phyloP scores from a whole-genome alignment of 1,284 basidiomycete genomes.

The Peniophora sp. region DNA sequence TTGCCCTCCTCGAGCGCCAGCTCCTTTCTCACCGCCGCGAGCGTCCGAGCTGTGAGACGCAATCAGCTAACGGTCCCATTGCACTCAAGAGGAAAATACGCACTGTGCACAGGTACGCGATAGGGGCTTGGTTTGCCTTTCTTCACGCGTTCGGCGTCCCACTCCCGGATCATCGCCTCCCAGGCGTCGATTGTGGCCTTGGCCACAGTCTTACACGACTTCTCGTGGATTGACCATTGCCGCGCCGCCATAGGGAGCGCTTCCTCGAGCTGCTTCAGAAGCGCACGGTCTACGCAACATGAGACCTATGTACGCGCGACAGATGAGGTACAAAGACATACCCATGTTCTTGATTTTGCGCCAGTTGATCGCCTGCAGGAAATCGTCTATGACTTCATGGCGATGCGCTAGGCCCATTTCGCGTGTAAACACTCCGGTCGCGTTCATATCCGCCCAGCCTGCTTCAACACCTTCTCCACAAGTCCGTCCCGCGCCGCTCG shows the following conservation, averaged over 20 bases:
- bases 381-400: constrained; percentile 24
- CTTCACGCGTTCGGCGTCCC: constrained; percentile 7
- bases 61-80: background rate
- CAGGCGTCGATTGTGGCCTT: constrained; percentile 4
- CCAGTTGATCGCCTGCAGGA: constrained; percentile 23
- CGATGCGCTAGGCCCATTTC: constrained; percentile 25
- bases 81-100: background rate
- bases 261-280: constrained; percentile 2
- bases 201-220: constrained; percentile 5
- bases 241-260: background rate
- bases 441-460: constrained; percentile 14
- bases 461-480: constrained; percentile 27
- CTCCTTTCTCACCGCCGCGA: constrained; percentile 4
- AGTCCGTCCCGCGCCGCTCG: constrained; percentile 17
- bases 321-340: background rate
- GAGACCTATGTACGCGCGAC: background rate
- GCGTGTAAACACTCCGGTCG: constrained; percentile 18
- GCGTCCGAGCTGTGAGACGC: background rate
- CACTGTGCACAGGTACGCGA: constrained; percentile 7
- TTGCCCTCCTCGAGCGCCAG: constrained; percentile 8
- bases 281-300: background rate
- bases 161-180: constrained; percentile 8
- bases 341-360: constrained; percentile 13
- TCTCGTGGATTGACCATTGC: constrained; percentile 1
- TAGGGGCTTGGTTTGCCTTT: constrained; percentile 11